Evolutionary conservation across 1,139 yeast species (phyloP).

Genomic region (Sugiyamaella grinbergsii): DNA sequence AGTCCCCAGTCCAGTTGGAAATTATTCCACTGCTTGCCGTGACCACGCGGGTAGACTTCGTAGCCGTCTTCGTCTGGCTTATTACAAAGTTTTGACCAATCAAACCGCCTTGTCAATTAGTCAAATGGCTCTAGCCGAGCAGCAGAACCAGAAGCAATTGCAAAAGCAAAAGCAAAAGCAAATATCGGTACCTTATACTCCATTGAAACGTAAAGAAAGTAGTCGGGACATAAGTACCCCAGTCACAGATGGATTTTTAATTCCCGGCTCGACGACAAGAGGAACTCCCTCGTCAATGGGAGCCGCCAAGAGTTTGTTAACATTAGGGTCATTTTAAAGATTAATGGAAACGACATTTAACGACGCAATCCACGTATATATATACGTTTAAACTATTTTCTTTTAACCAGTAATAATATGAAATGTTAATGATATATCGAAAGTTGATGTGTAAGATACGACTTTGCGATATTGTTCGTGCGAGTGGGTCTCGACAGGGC

Average conservation of each 20-base stretch:
- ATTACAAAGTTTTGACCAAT: conserved; percentile 67
- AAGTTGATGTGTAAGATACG: too few species aligned
- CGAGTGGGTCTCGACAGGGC: too few species aligned
- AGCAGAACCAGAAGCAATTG: neutral
- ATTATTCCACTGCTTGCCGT: conserved; percentile 2
- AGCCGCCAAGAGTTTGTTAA: conserved; percentile 51
- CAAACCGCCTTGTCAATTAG: conserved; percentile 48
- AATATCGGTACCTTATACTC: conserved; percentile 4
- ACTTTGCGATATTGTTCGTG: too few species aligned
- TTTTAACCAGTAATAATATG: too few species aligned
- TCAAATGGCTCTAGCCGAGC: conserved; percentile 30
- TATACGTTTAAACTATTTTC: conserved; percentile 2
- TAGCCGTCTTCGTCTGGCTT: conserved; percentile 71
- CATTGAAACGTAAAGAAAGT: conserved; percentile 2
- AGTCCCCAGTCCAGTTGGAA: neutral
- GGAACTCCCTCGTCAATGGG: conserved; percentile 53
- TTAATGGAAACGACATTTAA: neutral
- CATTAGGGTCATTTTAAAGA: conserved; percentile 40
- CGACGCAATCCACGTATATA: conserved; percentile 1
- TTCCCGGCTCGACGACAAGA: conserved; percentile 30
- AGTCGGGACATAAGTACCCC: conserved; percentile 18
- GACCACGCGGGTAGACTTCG: conserved; percentile 26
- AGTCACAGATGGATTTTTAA: conserved; percentile 2
- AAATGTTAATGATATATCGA: too few species aligned
- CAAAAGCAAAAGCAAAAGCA: neutral